Base-by-base conservation (phyloP, 768 basidiomycete genomes). In the Rhodotorula sphaerocarpa region DNA sequence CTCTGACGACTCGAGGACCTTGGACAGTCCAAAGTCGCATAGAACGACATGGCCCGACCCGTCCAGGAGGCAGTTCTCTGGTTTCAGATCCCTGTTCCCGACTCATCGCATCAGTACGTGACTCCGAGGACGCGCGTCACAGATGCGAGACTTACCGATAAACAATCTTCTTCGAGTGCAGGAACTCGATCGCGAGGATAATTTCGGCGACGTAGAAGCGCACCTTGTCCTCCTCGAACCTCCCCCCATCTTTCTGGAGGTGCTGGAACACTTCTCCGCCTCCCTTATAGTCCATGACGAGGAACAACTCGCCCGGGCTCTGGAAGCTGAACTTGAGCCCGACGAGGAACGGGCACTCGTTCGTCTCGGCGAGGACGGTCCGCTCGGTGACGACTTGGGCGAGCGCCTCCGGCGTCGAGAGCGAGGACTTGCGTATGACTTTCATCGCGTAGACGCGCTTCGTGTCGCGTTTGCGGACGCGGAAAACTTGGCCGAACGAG, bases 211-310 rank as follows among this genome's bases (percentile, higher is more conserved):
- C 84, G 73, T 99, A 99, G 74, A 96, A 99, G 66, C 80, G 73
- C 91, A 96, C 66, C 87, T 79, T 0, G 67, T 93, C 90, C 73
- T 97, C 93, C 33, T 92, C 88, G n/a, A 88, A 90, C 76, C 95
- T 92, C 59, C 87, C 83, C 69, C 89, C 92, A 76, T 99, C 93
- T 66, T 86, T 83, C 76, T 97, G 93, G 39, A 99, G 75, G 76
- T 99, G 93, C 89, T 90, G 93, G 74, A 99, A 99, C n/a, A 99
- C 78, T 76, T 99, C 93, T 43, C 93, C 93, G 11, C 93, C 93
- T 71, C 85, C 86, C 56, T 68, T 68, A 57, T 69, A 69, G 43
- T 65, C 63, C 20, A 65, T 61, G 25, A 62, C 55, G 50, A 69
- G 62, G 54, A 65, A 69, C 34, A 69, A 54, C 48, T 61, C 57